A percentile compares a stretch with the other conserved stretches of the same genome.
Conservation (phyloP, 2,329 filamentous ascomycete species). For the Xylaria polymorpha region DNA sequence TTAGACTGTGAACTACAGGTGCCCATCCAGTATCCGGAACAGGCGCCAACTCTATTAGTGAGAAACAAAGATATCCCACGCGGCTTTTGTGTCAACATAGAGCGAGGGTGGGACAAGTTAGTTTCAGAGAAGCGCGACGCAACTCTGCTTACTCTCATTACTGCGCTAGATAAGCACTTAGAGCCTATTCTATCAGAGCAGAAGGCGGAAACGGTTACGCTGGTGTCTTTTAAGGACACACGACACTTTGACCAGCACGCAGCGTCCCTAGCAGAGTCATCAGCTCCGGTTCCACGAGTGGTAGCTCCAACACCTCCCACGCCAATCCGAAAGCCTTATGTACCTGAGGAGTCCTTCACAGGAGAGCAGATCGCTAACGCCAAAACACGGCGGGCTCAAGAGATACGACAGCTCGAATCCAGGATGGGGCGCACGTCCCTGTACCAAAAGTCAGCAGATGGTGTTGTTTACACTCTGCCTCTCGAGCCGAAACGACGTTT, state of each 20-base stretch:
- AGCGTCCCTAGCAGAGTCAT: constrained; percentile 36
- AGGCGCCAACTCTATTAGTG: constrained; percentile 69
- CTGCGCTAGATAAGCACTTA: constrained; percentile 77
- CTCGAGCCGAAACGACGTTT: constrained; percentile 71
- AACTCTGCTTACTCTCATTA: constrained; percentile 74
- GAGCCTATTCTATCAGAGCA: constrained; percentile 76
- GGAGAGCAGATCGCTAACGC: constrained; percentile 71
- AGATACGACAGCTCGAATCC: constrained; percentile 79
- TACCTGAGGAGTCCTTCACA: constrained; percentile 64
- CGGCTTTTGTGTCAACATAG: constrained; percentile 80
- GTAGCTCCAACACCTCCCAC: constrained; percentile 22
- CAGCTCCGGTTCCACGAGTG: constrained; percentile 30
- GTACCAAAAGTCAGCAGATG: constrained; percentile 77
- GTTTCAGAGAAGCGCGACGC: constrained; percentile 64
- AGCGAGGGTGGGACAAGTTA: constrained; percentile 76
- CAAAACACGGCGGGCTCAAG: constrained; percentile 70
- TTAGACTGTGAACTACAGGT: constrained; percentile 76
- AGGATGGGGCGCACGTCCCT: constrained; percentile 75
- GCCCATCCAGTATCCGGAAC: constrained; percentile 71
- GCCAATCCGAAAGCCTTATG: constrained; percentile 48
- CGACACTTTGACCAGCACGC: constrained; percentile 55
- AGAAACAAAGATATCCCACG: constrained; percentile 76
- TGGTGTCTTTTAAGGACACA: constrained; percentile 71
- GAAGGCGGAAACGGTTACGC: constrained; percentile 77
- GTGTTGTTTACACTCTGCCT: constrained; percentile 75